phyloP scores from a whole-genome alignment of 2,329 filamentous ascomycete species.

The Colletotrichum limetticola region DNA sequence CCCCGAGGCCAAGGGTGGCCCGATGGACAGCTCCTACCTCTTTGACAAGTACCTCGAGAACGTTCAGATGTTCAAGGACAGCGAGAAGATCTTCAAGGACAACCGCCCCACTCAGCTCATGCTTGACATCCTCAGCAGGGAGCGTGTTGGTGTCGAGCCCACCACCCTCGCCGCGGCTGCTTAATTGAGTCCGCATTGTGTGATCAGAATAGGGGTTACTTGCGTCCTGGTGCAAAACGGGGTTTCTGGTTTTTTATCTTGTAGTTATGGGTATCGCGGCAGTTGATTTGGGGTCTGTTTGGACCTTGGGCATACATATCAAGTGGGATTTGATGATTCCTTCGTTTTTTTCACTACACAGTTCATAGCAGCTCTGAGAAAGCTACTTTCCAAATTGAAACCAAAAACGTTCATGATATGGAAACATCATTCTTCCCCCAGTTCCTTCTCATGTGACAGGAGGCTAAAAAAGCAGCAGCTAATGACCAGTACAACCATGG shows the following conservation, averaged over 20 bases:
- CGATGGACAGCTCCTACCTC: slow-evolving; percentile 93
- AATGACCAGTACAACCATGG: neutral
- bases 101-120: slow-evolving; percentile 89
- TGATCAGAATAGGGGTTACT: neutral
- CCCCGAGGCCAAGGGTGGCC: slow-evolving; percentile 96
- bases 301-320: slow-evolving; percentile 2
- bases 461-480: neutral
- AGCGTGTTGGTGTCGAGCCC: slow-evolving; percentile 90
- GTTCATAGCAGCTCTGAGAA: slow-evolving; percentile 12
- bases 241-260: neutral
- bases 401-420: neutral
- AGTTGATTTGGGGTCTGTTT: neutral
- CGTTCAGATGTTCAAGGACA: slow-evolving; percentile 89
- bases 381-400: slow-evolving; percentile 21
- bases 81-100: slow-evolving; percentile 81
- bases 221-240: neutral
- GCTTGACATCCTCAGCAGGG: slow-evolving; percentile 91
- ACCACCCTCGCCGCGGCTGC: slow-evolving; percentile 65
- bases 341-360: slow-evolving; percentile 11
- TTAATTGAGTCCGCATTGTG: slow-evolving; percentile 39
- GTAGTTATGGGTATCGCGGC: slow-evolving; percentile 6
- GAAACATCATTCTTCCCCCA: neutral
- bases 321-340: slow-evolving; percentile 4
- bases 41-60: slow-evolving; percentile 97
- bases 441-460: neutral